phyloP scores from a whole-genome alignment of 2,329 filamentous ascomycete genomes.

The Trichoderma cornu-damae region DNA sequence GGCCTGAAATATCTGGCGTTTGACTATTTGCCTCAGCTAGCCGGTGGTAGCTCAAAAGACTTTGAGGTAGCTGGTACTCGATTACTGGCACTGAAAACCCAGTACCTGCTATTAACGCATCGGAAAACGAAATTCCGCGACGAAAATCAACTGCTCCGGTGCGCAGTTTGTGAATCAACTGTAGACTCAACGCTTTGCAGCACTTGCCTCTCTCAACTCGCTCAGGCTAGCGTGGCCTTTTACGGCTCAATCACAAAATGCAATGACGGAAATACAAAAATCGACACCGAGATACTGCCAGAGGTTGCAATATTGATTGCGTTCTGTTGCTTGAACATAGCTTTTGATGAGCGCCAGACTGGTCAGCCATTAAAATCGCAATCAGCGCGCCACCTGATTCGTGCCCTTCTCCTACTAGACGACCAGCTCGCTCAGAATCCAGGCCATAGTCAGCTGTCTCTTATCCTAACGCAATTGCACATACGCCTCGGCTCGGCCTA shows the following conservation, averaged over 20 bases:
- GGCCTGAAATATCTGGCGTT: slow-evolving; percentile 40
- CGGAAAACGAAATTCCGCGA: slow-evolving; percentile 24
- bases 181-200: slow-evolving; percentile 22
- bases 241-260: slow-evolving; percentile 18
- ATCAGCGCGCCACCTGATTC: slow-evolving; percentile 37
- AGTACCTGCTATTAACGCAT: slow-evolving; percentile 42
- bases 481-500: slow-evolving; percentile 47
- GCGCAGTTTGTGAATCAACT: slow-evolving; percentile 24
- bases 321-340: slow-evolving; percentile 32
- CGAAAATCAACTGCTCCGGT: slow-evolving; percentile 24
- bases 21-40: slow-evolving; percentile 32
- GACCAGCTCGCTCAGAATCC: slow-evolving; percentile 43
- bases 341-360: slow-evolving; percentile 21
- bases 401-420: slow-evolving; percentile 47
- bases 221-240: slow-evolving; percentile 23
- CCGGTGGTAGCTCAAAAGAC: slow-evolving; percentile 26
- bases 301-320: slow-evolving; percentile 35
- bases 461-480: slow-evolving; percentile 50
- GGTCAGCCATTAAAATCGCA: background rate
- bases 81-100: slow-evolving; percentile 39
- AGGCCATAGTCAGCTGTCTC: slow-evolving; percentile 42
- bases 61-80: slow-evolving; percentile 27
- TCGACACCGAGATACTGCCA: slow-evolving; percentile 25
- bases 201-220: slow-evolving; percentile 26
- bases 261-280: background rate